Base-by-base conservation (phyloP, 352 stramenopile species). In the Nothophytophthora sp. region DNA sequence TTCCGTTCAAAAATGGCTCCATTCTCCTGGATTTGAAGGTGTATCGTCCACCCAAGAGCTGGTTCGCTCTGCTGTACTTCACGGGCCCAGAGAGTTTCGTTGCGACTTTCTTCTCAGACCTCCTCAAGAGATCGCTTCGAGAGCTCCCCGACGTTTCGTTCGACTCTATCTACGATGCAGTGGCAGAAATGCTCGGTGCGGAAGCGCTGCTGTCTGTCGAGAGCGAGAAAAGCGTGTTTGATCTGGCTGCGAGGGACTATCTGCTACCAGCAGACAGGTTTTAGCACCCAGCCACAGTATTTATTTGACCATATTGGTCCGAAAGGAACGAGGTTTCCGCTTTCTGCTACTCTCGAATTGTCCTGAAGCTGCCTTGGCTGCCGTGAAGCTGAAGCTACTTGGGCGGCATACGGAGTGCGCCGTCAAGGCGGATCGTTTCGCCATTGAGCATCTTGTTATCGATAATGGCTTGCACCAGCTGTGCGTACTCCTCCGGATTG, bases 401-500 rank as follows among this genome's bases (percentile, higher is more conserved):
- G 25, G 87, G 87, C 16, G 83, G 87, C 96, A 99, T 99, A 43
- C 97, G 86, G 19, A 99, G 68, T 8, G 91, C 97, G 25, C 97
- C 97, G 68, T 99, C 97, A 20, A 99, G 77, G 32, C 97, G 89
- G 66, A 99, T 99, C 2, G 94, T 90, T 72, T 99, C 96, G 44
- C 97, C 97, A 64, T 99, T 99, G 35, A 99, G 74, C 91, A 99
- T 99, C 51, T 89, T 90, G 81, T 99, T 99, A 50, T 97, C 83
- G 48, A 99, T 88, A 62, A 99, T 99, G 19, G 78, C 63, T 46
- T 96, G 87, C 41, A 97, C 96, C 27, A 99, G 75, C 50, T 97
- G 81, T 10, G 94, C 96, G 71, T 96, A 99, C 67, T 99, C 96
- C 46, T 96, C 80, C 12, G 97, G 96, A 29, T 96, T 79, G 15